Evolutionary conservation across 768 basidiomycete genomes (phyloP).

Genomic region (Leccinum fibrillosum): DNA sequence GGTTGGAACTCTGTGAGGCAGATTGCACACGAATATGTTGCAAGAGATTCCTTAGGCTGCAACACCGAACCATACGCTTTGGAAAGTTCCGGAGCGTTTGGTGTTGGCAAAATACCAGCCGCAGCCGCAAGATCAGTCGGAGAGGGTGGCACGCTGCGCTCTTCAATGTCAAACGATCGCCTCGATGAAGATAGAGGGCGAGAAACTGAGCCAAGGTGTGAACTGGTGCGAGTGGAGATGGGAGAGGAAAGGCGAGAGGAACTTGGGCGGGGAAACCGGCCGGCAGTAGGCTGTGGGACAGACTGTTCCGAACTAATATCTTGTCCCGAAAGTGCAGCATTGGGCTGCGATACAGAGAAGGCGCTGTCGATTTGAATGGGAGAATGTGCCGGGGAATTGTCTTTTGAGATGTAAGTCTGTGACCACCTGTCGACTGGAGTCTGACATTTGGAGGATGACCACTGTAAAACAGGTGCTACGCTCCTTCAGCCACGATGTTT

Average conservation of each 20-base stretch:
- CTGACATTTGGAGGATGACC: slow-evolving; percentile 43
- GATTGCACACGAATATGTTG: slow-evolving; percentile 62
- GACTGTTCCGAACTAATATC: slow-evolving; percentile 4
- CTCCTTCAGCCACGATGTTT: slow-evolving; percentile 13
- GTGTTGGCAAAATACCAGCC: slow-evolving; percentile 58
- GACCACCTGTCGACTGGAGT: slow-evolving; percentile 67
- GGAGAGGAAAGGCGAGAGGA: slow-evolving; percentile 31
- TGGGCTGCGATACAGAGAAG: slow-evolving; percentile 11
- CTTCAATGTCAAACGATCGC: slow-evolving; percentile 24
- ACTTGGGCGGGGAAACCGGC: slow-evolving; percentile 51
- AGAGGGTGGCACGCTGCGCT: slow-evolving; percentile 24
- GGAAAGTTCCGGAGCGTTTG: slow-evolving; percentile 59
- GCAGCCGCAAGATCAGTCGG: slow-evolving; percentile 50
- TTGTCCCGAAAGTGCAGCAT: slow-evolving; percentile 5
- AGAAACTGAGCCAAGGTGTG: slow-evolving; percentile 55
- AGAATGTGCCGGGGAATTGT: slow-evolving; percentile 44
- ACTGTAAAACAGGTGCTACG: slow-evolving; percentile 67
- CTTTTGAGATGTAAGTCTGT: slow-evolving; percentile 66
- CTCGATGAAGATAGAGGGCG: slow-evolving; percentile 61
- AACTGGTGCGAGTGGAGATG: slow-evolving; percentile 48
- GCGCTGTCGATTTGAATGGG: slow-evolving; percentile 20
- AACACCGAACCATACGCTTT: slow-evolving; percentile 86
- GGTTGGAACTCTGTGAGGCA: slow-evolving; percentile 69
- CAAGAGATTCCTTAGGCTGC: slow-evolving; percentile 72
- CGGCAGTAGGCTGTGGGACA: slow-evolving; percentile 11